Base-by-base conservation (phyloP, 2,329 filamentous ascomycete species). In the Calycina marina region DNA sequence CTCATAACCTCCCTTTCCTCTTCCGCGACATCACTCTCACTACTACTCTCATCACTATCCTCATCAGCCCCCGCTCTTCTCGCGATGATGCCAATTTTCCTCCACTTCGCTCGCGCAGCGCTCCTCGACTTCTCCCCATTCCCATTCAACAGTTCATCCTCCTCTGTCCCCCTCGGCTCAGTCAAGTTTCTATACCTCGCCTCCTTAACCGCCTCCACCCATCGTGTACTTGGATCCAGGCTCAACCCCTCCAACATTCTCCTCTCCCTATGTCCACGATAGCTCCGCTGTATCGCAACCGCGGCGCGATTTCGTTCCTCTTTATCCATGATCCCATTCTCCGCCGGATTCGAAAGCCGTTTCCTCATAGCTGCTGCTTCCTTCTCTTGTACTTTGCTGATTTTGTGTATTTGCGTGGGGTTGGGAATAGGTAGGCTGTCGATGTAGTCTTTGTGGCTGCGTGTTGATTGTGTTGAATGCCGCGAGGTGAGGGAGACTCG, bases 201-300 rank as follows among this genome's bases (percentile, higher is more conserved):
- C 62, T 69, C 65, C 52, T 61, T 63, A 32, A 70, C 50, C 25
- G 62, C 63, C 56, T 69, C 46, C 6, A 47, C 38, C 49, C 45
- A 51, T 26, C 52, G 32, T 12, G 45, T 49, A 27, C 42, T 45
- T 13, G 43, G 40, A 44, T 48, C 48, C 18, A 92, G 52, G 2
- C 69, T 68, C 42, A 77, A 61, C 0, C 83, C 83, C 25, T 69
- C 55, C 45, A 90, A 61, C 52, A 83, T 75, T 29, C 83, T 61
- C 26, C 83, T 67, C 30, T 71, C 66, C 33, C 79, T 67, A 53
- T 92, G 82, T 4, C 83, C 82, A 18, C 84, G 67, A 51, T 85
- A 92, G 15, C 75, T 78, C 43, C 76, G 72, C 59, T 83, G 72
- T 28, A 77, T 76, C 15, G 71, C 47, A 14, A 57, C 59, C 3